phyloP scores from a whole-genome alignment of 2,329 filamentous ascomycete genomes.

The Dendrostoma leiphaemia region DNA sequence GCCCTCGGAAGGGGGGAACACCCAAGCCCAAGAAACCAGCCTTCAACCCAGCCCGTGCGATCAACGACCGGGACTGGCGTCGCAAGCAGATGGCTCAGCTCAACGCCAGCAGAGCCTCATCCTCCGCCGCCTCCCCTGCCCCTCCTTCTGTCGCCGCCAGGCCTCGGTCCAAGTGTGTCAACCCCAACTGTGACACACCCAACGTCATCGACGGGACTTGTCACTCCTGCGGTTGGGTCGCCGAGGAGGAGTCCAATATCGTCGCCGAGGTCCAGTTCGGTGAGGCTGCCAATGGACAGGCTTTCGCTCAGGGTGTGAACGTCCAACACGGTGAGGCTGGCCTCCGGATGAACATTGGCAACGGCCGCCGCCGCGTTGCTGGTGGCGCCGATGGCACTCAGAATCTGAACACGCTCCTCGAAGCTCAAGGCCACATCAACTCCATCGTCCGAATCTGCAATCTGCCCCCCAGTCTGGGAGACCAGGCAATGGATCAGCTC shows the following conservation, averaged over 20 bases:
- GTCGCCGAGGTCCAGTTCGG: slow-evolving; percentile 91
- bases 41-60: slow-evolving; percentile 48
- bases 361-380: slow-evolving; percentile 47
- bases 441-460: slow-evolving; percentile 47
- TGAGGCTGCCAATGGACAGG: slow-evolving; percentile 80
- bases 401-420: slow-evolving; percentile 45
- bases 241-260: slow-evolving; percentile 84
- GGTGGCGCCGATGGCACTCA: slow-evolving; percentile 53
- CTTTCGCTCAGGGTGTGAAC: slow-evolving; percentile 86
- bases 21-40: slow-evolving; percentile 41
- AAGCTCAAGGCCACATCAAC: slow-evolving; percentile 2
- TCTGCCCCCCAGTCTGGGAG: slow-evolving; percentile 35
- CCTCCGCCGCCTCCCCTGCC: slow-evolving; percentile 26
- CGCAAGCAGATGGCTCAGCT: slow-evolving; percentile 34
- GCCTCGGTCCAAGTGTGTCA: slow-evolving; percentile 46
- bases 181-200: slow-evolving; percentile 58
- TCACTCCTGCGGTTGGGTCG: slow-evolving; percentile 78
- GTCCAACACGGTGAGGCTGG: slow-evolving; percentile 83
- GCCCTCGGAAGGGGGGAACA: slow-evolving; percentile 28
- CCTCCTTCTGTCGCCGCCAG: slow-evolving; percentile 26
- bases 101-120: slow-evolving; percentile 21
- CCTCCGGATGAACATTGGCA: slow-evolving; percentile 62
- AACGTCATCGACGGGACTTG: slow-evolving; percentile 65
- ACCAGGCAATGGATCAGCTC: slow-evolving; percentile 59
- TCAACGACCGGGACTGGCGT: slow-evolving; percentile 50